Evolutionary conservation across 169 alveolate genomes (phyloP).

Genomic region (Plasmodium reichenowi): DNA sequence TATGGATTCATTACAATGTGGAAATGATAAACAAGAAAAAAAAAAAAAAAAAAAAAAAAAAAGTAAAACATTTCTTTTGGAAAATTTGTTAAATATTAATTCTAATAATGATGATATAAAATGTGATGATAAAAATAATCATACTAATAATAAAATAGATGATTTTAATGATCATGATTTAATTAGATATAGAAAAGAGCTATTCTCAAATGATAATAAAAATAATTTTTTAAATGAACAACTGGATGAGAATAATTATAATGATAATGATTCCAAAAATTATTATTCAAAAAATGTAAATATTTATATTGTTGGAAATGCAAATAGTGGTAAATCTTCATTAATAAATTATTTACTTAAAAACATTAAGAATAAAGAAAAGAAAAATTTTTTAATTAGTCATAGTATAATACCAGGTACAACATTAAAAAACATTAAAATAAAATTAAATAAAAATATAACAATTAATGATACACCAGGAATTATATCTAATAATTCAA

Average conservation of each 20-base stretch:
- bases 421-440: slow-evolving; percentile 80
- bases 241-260: not conserved
- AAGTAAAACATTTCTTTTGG: too few species aligned
- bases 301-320: slow-evolving; percentile 70
- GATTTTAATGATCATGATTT: not conserved
- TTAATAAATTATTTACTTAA: slow-evolving; percentile 55
- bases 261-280: not conserved
- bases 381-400: slow-evolving; percentile 33
- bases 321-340: slow-evolving; percentile 64
- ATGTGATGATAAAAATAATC: not conserved
- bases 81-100: not conserved
- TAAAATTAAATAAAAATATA: slow-evolving; percentile 77
- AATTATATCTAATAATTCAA: slow-evolving; percentile 79
- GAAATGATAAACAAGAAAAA: not conserved
- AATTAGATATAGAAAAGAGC: not conserved
- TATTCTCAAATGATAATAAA: too few species aligned
- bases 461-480: slow-evolving; percentile 87
- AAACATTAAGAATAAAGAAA: slow-evolving; percentile 16
- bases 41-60: not conserved
- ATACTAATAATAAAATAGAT: not conserved
- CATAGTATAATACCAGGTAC: slow-evolving; percentile 87
- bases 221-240: not conserved
- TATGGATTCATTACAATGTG: too few species aligned
- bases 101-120: not conserved
- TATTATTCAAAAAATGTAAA: slow-evolving; percentile 20